A percentile compares a stretch with the other conserved stretches of the same genome.
These are phyloP conservation scores for Saccharomycopsis synnaedendra DNA, from an alignment of 805 yeast genomes.

Conservation along the genomic window DNA sequence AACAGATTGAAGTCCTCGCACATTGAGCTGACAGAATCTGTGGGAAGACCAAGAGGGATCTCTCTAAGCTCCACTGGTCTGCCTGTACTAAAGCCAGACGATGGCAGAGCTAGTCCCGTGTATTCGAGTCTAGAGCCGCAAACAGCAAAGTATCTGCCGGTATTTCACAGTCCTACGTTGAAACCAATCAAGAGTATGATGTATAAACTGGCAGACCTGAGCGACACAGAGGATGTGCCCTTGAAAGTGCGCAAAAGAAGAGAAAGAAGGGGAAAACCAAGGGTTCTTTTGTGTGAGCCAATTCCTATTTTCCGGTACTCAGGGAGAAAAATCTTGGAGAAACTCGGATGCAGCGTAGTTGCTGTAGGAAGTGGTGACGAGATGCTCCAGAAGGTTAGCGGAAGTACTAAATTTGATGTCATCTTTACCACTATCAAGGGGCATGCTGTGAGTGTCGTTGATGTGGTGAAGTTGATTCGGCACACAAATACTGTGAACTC, in stretches of 20 bases:
- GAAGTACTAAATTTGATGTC: slow-evolving; percentile 74
- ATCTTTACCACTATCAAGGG: slow-evolving; percentile 67
- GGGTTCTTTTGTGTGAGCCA: slow-evolving; percentile 71
- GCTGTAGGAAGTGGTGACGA: slow-evolving; percentile 75
- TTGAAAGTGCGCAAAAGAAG: slow-evolving; percentile 40
- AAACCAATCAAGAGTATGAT: background rate
- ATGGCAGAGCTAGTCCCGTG: slow-evolving; percentile 26
- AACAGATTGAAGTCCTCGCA: slow-evolving; percentile 80
- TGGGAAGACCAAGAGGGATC: slow-evolving; percentile 27
- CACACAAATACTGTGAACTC: slow-evolving; percentile 71
- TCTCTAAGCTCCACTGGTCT: slow-evolving; percentile 19
- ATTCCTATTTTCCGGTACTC: slow-evolving; percentile 72
- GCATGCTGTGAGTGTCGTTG: slow-evolving; percentile 43
- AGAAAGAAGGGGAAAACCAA: slow-evolving; percentile 26
- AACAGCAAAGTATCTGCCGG: background rate
- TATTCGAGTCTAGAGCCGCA: background rate
- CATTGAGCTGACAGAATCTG: slow-evolving; percentile 30
- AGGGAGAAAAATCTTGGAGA: slow-evolving; percentile 49
- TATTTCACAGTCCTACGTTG: background rate
- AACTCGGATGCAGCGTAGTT: slow-evolving; percentile 70
- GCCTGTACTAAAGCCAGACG: slow-evolving; percentile 1
- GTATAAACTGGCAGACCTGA: no score
- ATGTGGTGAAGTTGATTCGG: slow-evolving; percentile 65
- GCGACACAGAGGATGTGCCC: no score
- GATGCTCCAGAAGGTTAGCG: slow-evolving; percentile 67